These are phyloP conservation scores for Carex parvula DNA, from an alignment of 176 grass and related monocot genomes.

Conservation along the genomic window DNA sequence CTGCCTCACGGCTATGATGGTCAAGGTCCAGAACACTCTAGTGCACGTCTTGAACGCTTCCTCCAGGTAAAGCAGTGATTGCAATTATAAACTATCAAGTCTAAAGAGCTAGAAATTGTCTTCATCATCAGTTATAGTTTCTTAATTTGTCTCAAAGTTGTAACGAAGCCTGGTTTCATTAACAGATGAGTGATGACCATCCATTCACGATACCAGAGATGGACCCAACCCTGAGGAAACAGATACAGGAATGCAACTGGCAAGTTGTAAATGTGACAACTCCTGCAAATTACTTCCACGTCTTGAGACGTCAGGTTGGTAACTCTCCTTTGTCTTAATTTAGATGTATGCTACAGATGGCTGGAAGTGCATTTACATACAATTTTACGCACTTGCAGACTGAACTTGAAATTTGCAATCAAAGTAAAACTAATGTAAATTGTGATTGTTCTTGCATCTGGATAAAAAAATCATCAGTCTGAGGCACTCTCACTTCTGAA, in stretches of 20 bases:
- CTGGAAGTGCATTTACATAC: not conserved
- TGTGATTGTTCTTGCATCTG: not conserved
- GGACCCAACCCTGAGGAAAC: conserved; percentile 85
- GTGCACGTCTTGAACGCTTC: conserved; percentile 81
- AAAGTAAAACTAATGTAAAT: not conserved
- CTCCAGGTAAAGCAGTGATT: conserved; percentile 61
- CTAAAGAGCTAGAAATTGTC: not conserved
- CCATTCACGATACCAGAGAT: conserved; percentile 92
- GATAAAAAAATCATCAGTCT: not conserved
- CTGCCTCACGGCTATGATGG: conserved; percentile 96
- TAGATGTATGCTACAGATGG: not conserved
- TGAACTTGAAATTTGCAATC: conserved; percentile 2
- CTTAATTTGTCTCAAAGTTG: not conserved
- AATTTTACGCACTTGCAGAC: not conserved
- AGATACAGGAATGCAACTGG: conserved; percentile 98
- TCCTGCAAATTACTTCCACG: conserved; percentile 96
- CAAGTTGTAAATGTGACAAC: conserved; percentile 97
- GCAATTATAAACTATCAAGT: not conserved
- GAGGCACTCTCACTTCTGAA: not conserved
- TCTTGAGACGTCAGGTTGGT: conserved; percentile 75
- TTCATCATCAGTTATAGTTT: not conserved
- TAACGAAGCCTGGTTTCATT: conserved; percentile 2
- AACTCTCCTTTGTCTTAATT: conserved; percentile 5
- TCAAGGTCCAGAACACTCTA: conserved; percentile 95
- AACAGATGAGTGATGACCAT: conserved; percentile 97